Percentiles rank a stretch among this genome's conserved stretches.
Conservation (phyloP, 352 stramenopile species). For the Globisporangium uncinulatum region DNA sequence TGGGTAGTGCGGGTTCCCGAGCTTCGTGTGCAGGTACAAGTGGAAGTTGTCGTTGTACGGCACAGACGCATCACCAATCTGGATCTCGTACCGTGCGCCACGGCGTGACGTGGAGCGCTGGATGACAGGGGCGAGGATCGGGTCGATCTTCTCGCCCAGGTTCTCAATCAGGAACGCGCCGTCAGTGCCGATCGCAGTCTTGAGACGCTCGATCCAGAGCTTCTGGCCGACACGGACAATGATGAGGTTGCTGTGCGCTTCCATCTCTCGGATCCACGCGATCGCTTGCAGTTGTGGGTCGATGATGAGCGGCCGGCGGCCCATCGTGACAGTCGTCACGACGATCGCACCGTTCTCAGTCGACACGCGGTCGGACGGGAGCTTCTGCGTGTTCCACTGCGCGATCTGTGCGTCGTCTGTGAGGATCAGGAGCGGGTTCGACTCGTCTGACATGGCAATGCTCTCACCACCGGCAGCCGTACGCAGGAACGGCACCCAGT, state of each 20-base stretch:
- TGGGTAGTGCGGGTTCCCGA: constrained; percentile 93
- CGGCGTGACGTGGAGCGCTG: constrained; percentile 92
- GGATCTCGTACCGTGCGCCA: constrained; percentile 91
- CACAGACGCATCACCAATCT: constrained; percentile 92
- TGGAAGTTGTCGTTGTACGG: constrained; percentile 93
- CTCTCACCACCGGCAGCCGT: constrained; percentile 83
- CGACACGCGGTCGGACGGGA: constrained; percentile 91
- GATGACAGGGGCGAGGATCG: constrained; percentile 91
- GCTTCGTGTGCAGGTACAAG: constrained; percentile 94
- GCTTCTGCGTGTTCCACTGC: constrained; percentile 92
- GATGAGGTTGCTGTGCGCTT: constrained; percentile 88
- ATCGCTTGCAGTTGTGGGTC: constrained; percentile 93
- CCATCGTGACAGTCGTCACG: constrained; percentile 87
- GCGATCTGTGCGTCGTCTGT: constrained; percentile 91
- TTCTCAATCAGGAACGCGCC: constrained; percentile 94
- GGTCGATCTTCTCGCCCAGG: constrained; percentile 92
- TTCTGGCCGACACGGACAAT: constrained; percentile 94
- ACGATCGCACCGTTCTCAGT: constrained; percentile 93
- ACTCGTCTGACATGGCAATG: constrained; percentile 90
- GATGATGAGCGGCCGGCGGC: constrained; percentile 90
- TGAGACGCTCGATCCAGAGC: constrained; percentile 92
- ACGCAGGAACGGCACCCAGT: constrained; percentile 89
- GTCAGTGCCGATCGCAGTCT: constrained; percentile 91
- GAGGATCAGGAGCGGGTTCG: constrained; percentile 87
- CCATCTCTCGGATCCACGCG: constrained; percentile 91